A percentile compares a stretch with the other conserved stretches of the same genome.
Evolutionary conservation across 2,329 filamentous ascomycete species (phyloP).

Genomic region (Alternaria angustiovoidea): DNA sequence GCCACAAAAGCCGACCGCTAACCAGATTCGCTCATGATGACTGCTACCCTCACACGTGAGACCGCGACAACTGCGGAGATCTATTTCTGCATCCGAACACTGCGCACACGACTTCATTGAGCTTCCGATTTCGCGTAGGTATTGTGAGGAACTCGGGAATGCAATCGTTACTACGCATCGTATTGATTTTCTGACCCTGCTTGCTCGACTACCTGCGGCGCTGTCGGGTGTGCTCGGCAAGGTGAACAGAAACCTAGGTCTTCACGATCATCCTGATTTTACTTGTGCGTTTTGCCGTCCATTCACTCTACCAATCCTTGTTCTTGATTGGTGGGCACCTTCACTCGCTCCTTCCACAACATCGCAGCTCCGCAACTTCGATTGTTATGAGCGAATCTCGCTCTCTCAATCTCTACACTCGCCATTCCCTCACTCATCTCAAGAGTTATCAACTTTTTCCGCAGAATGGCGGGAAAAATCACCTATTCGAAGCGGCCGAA

Average conservation of each 20-base stretch:
- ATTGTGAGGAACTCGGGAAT: neutral
- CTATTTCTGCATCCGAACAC: conserved; percentile 7
- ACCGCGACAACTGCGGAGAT: conserved; percentile 16
- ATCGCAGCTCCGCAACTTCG: conserved; percentile 13
- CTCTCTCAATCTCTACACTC: conserved; percentile 4
- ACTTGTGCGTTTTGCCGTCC: neutral
- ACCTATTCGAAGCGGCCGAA: conserved; percentile 30
- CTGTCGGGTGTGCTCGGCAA: neutral
- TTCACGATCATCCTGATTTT: neutral
- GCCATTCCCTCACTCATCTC: conserved; percentile 16
- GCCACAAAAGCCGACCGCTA: neutral
- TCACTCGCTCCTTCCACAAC: conserved; percentile 15
- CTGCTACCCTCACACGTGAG: conserved; percentile 12
- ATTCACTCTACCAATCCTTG: neutral
- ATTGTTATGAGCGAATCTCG: conserved; percentile 5
- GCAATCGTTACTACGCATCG: conserved; percentile 1
- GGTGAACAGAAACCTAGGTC: conserved; percentile 2
- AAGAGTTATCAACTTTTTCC: conserved; percentile 15
- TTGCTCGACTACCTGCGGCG: conserved; percentile 1
- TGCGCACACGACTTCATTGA: conserved; percentile 3
- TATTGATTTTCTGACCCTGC: neutral
- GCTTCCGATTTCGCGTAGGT: neutral
- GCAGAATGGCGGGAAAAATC: conserved; percentile 24
- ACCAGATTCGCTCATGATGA: conserved; percentile 1
- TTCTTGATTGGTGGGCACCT: neutral